Conservation (phyloP, 1,284 basidiomycete genomes). For the Cryptococcus sp. region DNA sequence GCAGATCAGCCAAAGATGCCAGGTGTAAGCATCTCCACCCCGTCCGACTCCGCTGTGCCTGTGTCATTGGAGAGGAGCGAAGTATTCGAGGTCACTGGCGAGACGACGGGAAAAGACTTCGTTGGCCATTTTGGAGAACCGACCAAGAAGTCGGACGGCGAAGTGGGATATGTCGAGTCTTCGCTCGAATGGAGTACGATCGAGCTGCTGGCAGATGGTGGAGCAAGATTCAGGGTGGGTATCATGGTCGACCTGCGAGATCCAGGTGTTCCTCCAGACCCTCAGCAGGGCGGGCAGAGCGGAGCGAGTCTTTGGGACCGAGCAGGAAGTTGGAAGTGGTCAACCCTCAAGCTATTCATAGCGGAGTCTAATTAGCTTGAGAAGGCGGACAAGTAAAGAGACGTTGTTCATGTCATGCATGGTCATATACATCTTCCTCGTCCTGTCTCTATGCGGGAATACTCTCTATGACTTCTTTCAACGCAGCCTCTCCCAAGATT, state of each 20-base stretch:
- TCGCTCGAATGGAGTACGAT: conserved; percentile 85
- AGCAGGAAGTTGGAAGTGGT: conserved; percentile 41
- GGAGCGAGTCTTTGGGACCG: conserved; percentile 38
- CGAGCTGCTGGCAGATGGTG: conserved; percentile 67
- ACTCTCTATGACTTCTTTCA: conserved; percentile 71
- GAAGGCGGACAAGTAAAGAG: no score
- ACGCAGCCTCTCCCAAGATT: conserved; percentile 67
- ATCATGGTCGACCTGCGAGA: conserved; percentile 41
- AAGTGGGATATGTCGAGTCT: conserved; percentile 75
- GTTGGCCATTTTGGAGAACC: conserved; percentile 72
- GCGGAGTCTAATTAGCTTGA: background rate
- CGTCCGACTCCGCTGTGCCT: no score
- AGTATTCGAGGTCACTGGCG: conserved; percentile 50
- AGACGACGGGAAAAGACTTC: conserved; percentile 68
- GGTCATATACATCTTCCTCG: conserved; percentile 1
- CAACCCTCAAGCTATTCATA: conserved; percentile 37
- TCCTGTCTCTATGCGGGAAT: conserved; percentile 26
- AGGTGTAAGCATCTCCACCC: no score
- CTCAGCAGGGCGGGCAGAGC: no score
- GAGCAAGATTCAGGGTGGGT: conserved; percentile 17
- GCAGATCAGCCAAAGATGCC: no score
- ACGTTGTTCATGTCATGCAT: conserved; percentile 23
- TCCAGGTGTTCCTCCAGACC: conserved; percentile 28
- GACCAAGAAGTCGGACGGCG: conserved; percentile 78
- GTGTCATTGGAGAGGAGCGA: conserved; percentile 12